Base-by-base conservation (phyloP, 176 grass and related monocot species). In the Melocanna baccifera region DNA sequence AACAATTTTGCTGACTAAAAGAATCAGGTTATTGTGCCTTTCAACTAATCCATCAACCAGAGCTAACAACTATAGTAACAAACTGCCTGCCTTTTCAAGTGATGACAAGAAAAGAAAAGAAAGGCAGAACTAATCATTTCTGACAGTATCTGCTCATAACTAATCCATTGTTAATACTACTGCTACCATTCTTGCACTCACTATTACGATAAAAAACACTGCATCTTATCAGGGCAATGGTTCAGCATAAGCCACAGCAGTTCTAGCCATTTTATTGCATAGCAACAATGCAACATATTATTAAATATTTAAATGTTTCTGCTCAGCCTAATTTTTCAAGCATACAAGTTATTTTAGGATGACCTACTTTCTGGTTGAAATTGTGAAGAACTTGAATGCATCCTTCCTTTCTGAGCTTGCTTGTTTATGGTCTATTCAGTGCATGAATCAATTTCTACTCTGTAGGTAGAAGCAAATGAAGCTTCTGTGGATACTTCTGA, bases 401-500 rank as follows among this genome's bases (percentile, higher is more conserved):
- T 22, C 39, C 40, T 76, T 58, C 28, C 12, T 76, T 45, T 70
- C 37, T 30, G 2, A 53, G 36, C 67, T 75, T 51, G 67, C 65
- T 78, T 81, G 37, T 71, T 79, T 80, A 71, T 56, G 47, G 75
- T 85, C 12, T 73, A n/a, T 68, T 66, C 37, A 58, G 81, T 7
- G 67, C 57, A 74, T 79, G 86, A 76, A 82, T 80, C 53, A 62
- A 86, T 71, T 83, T 74, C 66, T 88, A 58, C 41, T 46, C 62
- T 72, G 52, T 80, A 99, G 93, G 81, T 99, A 62, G 91, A 94
- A 94, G 93, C 88, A 70, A 71, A 45, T 68, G 86, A 96, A 91
- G 89, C 89, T 71, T 91, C 79, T 47, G 45, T 61, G 47, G 88
- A 81, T 87, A 92, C 91, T 83, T 81, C 89, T 62, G 63, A 22